These are phyloP conservation scores for Aspergillus kassunensis DNA, from an alignment of 495 filamentous ascomycete species.

Conservation along the genomic window DNA sequence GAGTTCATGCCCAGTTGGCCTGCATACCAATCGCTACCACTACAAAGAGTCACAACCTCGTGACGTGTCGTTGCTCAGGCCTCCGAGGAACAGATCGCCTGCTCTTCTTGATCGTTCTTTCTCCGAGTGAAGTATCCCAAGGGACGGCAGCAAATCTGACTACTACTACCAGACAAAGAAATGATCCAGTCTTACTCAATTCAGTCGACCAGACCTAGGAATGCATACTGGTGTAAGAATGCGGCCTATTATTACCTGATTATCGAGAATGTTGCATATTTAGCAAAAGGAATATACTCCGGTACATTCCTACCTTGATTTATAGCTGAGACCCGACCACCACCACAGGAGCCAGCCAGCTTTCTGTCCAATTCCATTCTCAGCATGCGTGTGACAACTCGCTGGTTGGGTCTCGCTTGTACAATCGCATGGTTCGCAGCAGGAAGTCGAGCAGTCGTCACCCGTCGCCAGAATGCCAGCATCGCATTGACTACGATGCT, in stretches of 20 bases:
- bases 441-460: neutral
- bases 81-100: too few species aligned
- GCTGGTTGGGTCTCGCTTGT: neutral
- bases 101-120: too few species aligned
- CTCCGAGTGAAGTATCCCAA: too few species aligned
- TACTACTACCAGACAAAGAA: too few species aligned
- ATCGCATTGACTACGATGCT: neutral
- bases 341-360: neutral
- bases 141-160: too few species aligned
- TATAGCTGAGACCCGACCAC: neutral
- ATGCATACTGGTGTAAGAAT: neutral
- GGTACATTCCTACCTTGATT: neutral
- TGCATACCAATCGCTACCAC: too few species aligned
- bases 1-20: too few species aligned
- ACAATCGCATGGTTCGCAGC: neutral
- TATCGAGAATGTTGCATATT: slow-evolving; percentile 4
- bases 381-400: neutral
- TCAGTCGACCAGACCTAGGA: neutral
- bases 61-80: too few species aligned
- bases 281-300: slow-evolving; percentile 1
- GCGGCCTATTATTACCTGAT: neutral
- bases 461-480: neutral
- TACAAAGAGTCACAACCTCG: too few species aligned
- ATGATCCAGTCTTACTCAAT: too few species aligned
- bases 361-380: neutral